phyloP scores from a whole-genome alignment of 306 rosid genomes.

The Crotalaria pallida region DNA sequence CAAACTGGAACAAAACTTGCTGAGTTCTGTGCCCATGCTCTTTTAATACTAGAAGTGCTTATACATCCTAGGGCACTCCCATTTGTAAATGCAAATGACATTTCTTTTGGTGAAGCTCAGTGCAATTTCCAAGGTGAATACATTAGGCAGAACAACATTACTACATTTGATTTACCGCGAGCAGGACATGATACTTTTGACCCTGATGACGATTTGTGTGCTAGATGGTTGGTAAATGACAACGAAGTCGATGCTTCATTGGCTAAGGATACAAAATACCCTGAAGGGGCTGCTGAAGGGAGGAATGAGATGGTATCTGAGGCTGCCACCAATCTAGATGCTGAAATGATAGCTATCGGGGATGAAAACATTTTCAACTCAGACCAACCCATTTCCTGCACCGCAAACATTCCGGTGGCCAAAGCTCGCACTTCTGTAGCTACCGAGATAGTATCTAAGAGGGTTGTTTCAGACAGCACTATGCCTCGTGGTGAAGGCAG shows the following conservation, averaged over 20 bases:
- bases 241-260: slow-evolving; percentile 30
- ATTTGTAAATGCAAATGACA: slow-evolving; percentile 31
- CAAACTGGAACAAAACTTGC: slow-evolving; percentile 65
- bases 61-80: slow-evolving; percentile 85
- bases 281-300: slow-evolving; percentile 31
- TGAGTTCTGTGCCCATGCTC: slow-evolving; percentile 76
- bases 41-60: slow-evolving; percentile 78
- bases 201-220: slow-evolving; percentile 35
- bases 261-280: slow-evolving; percentile 18
- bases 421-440: slow-evolving; percentile 18
- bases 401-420: not conserved
- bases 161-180: slow-evolving; percentile 29
- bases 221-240: slow-evolving; percentile 41
- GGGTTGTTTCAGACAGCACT: slow-evolving; percentile 14
- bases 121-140: slow-evolving; percentile 22
- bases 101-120: slow-evolving; percentile 22
- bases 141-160: slow-evolving; percentile 8
- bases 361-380: slow-evolving; percentile 26
- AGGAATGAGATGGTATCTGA: slow-evolving; percentile 13
- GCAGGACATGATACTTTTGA: slow-evolving; percentile 24
- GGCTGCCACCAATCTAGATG: slow-evolving; percentile 21
- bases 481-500: slow-evolving; percentile 25
- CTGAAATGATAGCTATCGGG: slow-evolving; percentile 25
- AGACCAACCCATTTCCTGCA: slow-evolving; percentile 19
- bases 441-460: slow-evolving; percentile 11